Evolutionary conservation across 108 stramenopile genomes (phyloP).

Genomic region (Schizochytrium sp.): DNA sequence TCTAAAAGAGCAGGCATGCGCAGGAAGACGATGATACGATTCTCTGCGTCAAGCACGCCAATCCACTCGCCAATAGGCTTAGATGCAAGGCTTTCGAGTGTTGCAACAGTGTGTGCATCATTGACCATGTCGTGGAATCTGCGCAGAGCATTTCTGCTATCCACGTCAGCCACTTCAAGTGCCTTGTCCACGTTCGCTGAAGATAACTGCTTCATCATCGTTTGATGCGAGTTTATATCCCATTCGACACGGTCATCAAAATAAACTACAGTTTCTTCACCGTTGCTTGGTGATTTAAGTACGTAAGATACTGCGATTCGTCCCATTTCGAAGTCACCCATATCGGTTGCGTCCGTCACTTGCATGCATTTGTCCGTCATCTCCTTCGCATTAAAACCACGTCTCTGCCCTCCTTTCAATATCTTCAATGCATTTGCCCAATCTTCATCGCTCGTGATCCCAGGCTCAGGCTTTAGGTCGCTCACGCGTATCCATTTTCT

Average conservation of each 20-base stretch:
- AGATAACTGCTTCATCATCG: not conserved
- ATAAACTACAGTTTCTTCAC: not conserved
- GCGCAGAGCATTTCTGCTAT: not conserved
- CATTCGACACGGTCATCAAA: not conserved
- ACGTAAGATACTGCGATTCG: too few relatives aligned
- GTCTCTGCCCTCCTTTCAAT: too few relatives aligned
- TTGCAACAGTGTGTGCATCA: not conserved
- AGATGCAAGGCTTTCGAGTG: not conserved
- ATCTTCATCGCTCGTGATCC: too few relatives aligned
- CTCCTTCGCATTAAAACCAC: too few relatives aligned
- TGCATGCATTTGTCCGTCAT: too few relatives aligned
- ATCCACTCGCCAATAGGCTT: constrained; percentile 44
- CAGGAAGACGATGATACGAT: not conserved
- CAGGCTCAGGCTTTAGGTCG: too few relatives aligned
- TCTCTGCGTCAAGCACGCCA: constrained; percentile 14
- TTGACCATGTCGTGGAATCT: not conserved
- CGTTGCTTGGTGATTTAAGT: too few relatives aligned
- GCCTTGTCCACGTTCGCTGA: too few relatives aligned
- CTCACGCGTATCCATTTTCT: too few relatives aligned
- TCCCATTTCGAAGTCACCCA: too few relatives aligned
- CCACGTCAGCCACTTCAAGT: not conserved
- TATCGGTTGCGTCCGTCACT: too few relatives aligned
- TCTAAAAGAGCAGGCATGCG: not conserved
- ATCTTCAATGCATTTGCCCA: too few relatives aligned
- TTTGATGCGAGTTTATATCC: not conserved